A percentile compares a stretch with the other conserved stretches of the same genome.
Evolutionary conservation across 148 eudicot species (phyloP).

Genomic region (Rhododendron molle): DNA sequence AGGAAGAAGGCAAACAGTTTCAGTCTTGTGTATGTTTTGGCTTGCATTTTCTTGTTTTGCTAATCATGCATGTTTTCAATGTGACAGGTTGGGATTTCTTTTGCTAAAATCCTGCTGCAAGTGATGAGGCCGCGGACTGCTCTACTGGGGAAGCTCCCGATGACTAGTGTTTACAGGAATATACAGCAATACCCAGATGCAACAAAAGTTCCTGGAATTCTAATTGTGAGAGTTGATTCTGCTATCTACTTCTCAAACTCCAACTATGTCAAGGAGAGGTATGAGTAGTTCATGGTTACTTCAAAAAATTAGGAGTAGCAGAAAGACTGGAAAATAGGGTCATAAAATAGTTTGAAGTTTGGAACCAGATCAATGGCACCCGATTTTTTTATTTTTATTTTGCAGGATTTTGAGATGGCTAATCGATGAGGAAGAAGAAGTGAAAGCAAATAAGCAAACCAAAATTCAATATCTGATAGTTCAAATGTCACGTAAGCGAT

Average conservation of each 20-base stretch:
- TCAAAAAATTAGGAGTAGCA: not conserved
- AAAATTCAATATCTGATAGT: slow-evolving; percentile 36
- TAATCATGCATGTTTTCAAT: not conserved
- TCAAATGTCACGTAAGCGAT: slow-evolving; percentile 61
- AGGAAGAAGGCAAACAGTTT: not conserved
- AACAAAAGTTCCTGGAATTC: slow-evolving; percentile 49
- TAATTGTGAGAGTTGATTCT: slow-evolving; percentile 76
- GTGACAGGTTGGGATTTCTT: slow-evolving; percentile 62
- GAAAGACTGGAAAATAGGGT: not conserved
- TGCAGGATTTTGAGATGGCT: slow-evolving; percentile 65
- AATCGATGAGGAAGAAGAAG: slow-evolving; percentile 47
- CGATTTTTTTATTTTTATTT: not conserved
- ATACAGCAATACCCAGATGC: slow-evolving; percentile 78
- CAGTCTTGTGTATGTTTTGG: not conserved
- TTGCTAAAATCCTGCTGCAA: slow-evolving; percentile 83
- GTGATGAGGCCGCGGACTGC: slow-evolving; percentile 86
- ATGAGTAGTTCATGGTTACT: not conserved
- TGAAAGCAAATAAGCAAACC: slow-evolving; percentile 24
- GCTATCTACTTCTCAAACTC: slow-evolving; percentile 90
- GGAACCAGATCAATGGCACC: not conserved
- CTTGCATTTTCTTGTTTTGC: not conserved
- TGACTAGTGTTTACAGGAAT: slow-evolving; percentile 65
- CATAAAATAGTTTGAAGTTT: not conserved
- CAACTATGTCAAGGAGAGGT: slow-evolving; percentile 86
- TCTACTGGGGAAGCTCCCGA: slow-evolving; percentile 74